These are phyloP conservation scores for Boletus rufocinnamomeus DNA, from an alignment of 768 basidiomycete species.

Conservation along the genomic window DNA sequence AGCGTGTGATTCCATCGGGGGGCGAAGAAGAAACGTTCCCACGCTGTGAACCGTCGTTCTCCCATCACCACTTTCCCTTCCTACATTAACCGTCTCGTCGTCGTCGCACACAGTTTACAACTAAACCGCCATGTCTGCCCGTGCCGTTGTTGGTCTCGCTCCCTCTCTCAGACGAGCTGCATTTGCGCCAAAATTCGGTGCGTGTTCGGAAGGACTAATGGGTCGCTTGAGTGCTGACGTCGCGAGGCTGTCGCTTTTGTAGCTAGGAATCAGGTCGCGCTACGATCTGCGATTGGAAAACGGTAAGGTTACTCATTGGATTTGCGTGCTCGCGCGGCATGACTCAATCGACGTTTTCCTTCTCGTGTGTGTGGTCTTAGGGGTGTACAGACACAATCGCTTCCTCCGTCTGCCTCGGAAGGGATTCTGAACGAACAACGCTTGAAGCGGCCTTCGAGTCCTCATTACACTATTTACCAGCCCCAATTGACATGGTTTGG, in stretches of 20 bases:
- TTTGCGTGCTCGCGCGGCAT: not conserved
- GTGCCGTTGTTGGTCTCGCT: constrained; percentile 61
- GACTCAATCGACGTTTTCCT: not conserved
- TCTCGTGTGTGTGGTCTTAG: constrained; percentile 33
- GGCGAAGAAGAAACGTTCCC: constrained; percentile 15
- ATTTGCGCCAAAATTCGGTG: constrained; percentile 38
- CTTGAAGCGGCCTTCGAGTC: constrained; percentile 83
- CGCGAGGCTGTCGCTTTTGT: not conserved
- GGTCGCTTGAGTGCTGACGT: not conserved
- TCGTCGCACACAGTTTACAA: not conserved
- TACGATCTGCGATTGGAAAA: constrained; percentile 37
- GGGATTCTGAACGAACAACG: constrained; percentile 87
- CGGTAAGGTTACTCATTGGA: constrained; percentile 35
- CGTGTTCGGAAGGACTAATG: constrained; percentile 5
- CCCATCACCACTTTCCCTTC: not conserved
- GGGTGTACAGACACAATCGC: constrained; percentile 62
- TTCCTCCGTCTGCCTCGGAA: constrained; percentile 56
- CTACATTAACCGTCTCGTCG: not conserved
- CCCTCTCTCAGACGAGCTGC: constrained; percentile 54
- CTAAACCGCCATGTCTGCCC: constrained; percentile 41
- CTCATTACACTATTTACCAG: constrained; percentile 97
- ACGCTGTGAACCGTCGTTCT: constrained; percentile 14
- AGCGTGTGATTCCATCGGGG: constrained; percentile 16
- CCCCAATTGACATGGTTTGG: constrained; percentile 89
- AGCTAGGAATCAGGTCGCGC: constrained; percentile 47